Base-by-base conservation (phyloP, 192 early-diverging fungal species). In the Coemansia sp. region DNA sequence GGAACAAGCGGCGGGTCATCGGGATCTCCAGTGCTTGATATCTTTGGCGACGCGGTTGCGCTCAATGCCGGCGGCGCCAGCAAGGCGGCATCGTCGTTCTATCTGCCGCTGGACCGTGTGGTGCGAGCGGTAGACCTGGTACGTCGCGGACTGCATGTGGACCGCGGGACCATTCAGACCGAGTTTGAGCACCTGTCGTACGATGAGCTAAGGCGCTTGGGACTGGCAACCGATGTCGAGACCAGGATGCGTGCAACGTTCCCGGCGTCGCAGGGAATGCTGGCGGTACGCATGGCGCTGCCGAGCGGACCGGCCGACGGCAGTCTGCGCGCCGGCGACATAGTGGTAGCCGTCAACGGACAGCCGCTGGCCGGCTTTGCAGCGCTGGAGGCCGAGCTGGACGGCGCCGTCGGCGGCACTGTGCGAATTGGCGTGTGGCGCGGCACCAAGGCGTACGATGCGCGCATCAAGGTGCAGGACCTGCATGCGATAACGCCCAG, bases 401-500 rank as follows among this genome's bases (percentile, higher is more conserved):
- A 94, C 70, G 71, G 77, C 25, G 25, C 73, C 32, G 89, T 93
- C 1, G 87, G 83, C 19, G 13, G 83, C 32, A 61, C 61, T 2
- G 48, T 92, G 14, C 64, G 44, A 0, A 22, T 94, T 38, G 84
- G 86, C 2, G 84, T 94, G 5, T 85, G 86, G 54, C 86, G 90
- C 32, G 89, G 88, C 61, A 70, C 76, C 43, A 81, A 82, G 58
- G 68, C 79, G 0, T 73, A 76, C 48, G 83, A 82, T 14, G 65
- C 86, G 13, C 64, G 67, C 13, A 44, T 90, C 12, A 25, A 39
- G 5, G 88, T 92, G 7, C 89, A 92, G 67, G 89, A 94, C 72
- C 72, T 94, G 64, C 87, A 91, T 50, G 73, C 79, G 1, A 86
- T 93, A 48, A 96, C 97, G 25, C 95, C 97, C 2, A 87, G 91